Evolutionary conservation across 208 protist genomes (phyloP).

Genomic region (Crithidia bombi): DNA sequence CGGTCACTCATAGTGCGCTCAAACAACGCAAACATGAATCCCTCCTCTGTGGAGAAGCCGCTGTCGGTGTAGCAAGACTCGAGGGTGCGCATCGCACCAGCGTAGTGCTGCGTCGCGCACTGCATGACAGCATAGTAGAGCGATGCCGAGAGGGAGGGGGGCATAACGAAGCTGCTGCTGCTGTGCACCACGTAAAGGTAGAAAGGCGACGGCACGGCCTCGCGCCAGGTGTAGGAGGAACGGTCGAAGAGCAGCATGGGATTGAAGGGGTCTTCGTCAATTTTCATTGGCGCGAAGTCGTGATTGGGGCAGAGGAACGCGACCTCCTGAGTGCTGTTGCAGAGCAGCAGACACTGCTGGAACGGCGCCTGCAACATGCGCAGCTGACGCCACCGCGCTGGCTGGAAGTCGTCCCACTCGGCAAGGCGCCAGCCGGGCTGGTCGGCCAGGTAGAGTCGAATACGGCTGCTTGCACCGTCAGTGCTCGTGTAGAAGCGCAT

Average conservation of each 20-base stretch:
- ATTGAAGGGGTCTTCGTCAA: conserved; percentile 64
- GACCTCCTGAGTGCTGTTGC: conserved; percentile 65
- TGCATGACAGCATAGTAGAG: conserved; percentile 94
- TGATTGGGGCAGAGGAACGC: conserved; percentile 80
- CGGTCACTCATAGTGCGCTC: conserved; percentile 61
- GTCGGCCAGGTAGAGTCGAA: conserved; percentile 76
- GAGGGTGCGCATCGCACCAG: conserved; percentile 71
- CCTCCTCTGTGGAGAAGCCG: conserved; percentile 60
- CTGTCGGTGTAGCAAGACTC: conserved; percentile 83
- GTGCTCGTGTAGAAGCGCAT: conserved; percentile 72
- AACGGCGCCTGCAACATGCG: conserved; percentile 49
- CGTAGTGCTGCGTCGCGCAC: conserved; percentile 89
- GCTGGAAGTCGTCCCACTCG: conserved; percentile 46
- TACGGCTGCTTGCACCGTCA: conserved; percentile 46
- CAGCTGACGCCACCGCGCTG: conserved; percentile 27
- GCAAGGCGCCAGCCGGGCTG: conserved; percentile 78
- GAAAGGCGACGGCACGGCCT: conserved; percentile 80
- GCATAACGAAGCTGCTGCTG: conserved; percentile 85
- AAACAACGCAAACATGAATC: conserved; percentile 71
- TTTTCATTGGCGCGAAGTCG: conserved; percentile 54
- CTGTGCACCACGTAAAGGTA: conserved; percentile 91
- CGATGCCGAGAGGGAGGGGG: conserved; percentile 85
- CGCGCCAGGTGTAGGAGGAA: conserved; percentile 71
- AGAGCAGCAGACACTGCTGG: conserved; percentile 68
- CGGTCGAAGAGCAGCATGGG: conserved; percentile 73